A percentile compares a stretch with the other conserved stretches of the same genome.
phyloP scores from a whole-genome alignment of 2,329 filamentous ascomycete genomes.

The Beauveria sp. region DNA sequence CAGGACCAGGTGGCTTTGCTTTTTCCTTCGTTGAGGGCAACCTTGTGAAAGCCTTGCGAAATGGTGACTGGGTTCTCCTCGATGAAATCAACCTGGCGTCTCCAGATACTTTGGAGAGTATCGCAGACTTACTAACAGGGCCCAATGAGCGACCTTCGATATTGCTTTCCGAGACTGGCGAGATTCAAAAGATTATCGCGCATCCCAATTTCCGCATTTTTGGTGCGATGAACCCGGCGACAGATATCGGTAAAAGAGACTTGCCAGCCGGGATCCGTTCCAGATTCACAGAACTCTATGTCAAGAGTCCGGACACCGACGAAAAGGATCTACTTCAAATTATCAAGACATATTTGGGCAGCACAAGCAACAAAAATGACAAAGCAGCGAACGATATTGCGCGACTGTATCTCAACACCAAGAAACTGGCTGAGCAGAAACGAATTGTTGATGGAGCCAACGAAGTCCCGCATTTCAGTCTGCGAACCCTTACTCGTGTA shows the following conservation, averaged over 20 bases:
- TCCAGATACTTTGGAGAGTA: constrained; percentile 87
- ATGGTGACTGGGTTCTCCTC: constrained; percentile 93
- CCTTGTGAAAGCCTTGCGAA: constrained; percentile 89
- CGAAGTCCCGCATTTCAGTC: constrained; percentile 93
- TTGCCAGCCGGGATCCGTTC: constrained; percentile 82
- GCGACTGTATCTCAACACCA: constrained; percentile 80
- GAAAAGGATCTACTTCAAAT: constrained; percentile 80
- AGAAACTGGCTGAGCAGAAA: constrained; percentile 72
- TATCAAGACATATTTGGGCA: constrained; percentile 79
- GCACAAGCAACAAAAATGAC: constrained; percentile 61
- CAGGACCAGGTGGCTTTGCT: constrained; percentile 68
- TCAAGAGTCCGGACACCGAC: constrained; percentile 81
- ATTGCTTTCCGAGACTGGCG: constrained; percentile 85
- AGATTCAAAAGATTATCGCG: constrained; percentile 80
- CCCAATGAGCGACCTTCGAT: constrained; percentile 69
- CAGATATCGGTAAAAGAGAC: constrained; percentile 93
- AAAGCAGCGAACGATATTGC: constrained; percentile 75
- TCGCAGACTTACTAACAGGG: constrained; percentile 79
- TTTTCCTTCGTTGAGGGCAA: constrained; percentile 97
- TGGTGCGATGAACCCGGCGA: constrained; percentile 98
- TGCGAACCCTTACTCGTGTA: constrained; percentile 85
- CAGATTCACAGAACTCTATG: constrained; percentile 92
- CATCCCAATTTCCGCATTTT: constrained; percentile 95
- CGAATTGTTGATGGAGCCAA: constrained; percentile 88
- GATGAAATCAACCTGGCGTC: constrained; percentile 97